These are phyloP conservation scores for Fusarium begoniae DNA, from an alignment of 2,329 filamentous ascomycete species.

Conservation along the genomic window DNA sequence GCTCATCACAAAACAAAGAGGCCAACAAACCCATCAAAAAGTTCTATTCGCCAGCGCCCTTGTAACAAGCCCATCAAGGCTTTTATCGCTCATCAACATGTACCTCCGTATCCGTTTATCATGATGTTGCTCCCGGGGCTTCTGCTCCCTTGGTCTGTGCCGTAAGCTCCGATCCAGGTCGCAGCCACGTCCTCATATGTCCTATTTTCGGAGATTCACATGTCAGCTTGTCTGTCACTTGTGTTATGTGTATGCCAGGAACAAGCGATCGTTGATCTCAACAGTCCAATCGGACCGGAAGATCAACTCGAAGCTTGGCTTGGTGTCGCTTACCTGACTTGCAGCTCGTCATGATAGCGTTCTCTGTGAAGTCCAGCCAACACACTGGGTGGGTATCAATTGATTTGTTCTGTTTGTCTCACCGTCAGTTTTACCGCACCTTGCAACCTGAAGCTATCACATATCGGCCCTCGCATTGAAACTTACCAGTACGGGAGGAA, in stretches of 20 bases:
- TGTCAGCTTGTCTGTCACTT: slow-evolving; percentile 29
- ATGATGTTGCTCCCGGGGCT: slow-evolving; percentile 30
- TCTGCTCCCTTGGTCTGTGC: slow-evolving; percentile 37
- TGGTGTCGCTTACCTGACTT: slow-evolving; percentile 76
- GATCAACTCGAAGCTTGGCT: background rate
- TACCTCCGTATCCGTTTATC: slow-evolving; percentile 4
- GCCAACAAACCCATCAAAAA: slow-evolving; percentile 10
- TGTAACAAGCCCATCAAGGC: slow-evolving; percentile 12
- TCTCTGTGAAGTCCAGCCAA: slow-evolving; percentile 93
- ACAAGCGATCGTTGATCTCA: slow-evolving; percentile 1
- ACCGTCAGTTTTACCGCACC: slow-evolving; percentile 24
- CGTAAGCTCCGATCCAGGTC: slow-evolving; percentile 57
- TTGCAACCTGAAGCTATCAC: background rate
- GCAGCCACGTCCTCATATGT: slow-evolving; percentile 78
- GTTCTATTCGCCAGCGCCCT: slow-evolving; percentile 24
- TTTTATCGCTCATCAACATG: slow-evolving; percentile 15
- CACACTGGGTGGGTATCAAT: slow-evolving; percentile 87
- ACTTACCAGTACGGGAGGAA: slow-evolving; percentile 89
- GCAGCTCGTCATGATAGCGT: slow-evolving; percentile 92
- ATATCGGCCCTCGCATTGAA: background rate
- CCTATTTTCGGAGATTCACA: slow-evolving; percentile 56
- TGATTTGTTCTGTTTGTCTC: slow-evolving; percentile 70
- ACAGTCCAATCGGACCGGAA: slow-evolving; percentile 10
- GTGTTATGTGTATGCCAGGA: background rate
- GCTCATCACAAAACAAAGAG: background rate